Base-by-base conservation (phyloP, 495 filamentous ascomycete genomes). In the Lophiotrema nucula region DNA sequence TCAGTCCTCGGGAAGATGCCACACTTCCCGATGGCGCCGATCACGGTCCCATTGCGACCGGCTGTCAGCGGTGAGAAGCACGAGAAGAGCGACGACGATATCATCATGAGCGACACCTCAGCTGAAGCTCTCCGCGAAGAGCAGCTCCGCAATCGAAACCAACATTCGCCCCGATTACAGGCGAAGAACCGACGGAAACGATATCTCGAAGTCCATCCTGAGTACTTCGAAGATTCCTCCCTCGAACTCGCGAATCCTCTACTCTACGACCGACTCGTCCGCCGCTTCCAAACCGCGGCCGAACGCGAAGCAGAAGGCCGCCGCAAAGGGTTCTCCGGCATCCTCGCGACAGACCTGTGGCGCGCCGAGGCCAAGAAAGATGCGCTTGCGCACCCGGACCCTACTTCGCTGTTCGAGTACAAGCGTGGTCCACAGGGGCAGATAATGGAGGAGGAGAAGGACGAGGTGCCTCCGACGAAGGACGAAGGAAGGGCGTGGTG, bases 261-360 rank as follows among this genome's bases (percentile, higher is more conserved):
- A 21, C 79, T 90, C 39, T 91, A 95, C 74, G 88, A 92, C 67
- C 81, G 82, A 50, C 76, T 91, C 13, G 82, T 95, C 64, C 84
- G 88, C 41, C 86, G 85, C 58, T 92, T 91, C 70, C 88, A 89
- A 49, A 83, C 83, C 2, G 69, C 86, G 13, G 76, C 79, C 13
- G 89, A 95, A 73, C 79, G 88, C 48, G 85, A 90, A 69, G 79
- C 76, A 13, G 86, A 89, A 56, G 87, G 85, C 12, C 81, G 80
- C 13, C 74, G 72, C 2, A 88, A 88, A 67, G 88, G 89, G 1
- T 91, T 89, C 66, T 83, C 85, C 2, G 85, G 88, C 12, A 73
- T 84, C 2, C 77, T 92, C 0, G 83, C 91, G 66, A 81, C 86
- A 1, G 87, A 89, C 60, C 70, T 92, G 0, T 58, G 81, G 26